Evolutionary conservation across 129 eudicot genomes (phyloP).

Genomic region (Tagetes patula): DNA sequence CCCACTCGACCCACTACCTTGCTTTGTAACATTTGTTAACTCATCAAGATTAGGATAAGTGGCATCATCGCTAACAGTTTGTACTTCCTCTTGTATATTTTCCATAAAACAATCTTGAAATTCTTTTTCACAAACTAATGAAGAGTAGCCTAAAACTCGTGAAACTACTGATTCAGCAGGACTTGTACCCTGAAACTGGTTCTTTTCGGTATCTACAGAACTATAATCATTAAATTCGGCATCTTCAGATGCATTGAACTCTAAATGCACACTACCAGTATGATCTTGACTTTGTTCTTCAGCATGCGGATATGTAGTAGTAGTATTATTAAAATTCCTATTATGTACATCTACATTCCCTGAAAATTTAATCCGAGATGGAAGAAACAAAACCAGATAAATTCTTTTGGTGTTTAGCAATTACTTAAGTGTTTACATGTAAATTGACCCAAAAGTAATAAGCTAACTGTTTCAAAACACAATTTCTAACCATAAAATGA

Average conservation of each 20-base stretch:
- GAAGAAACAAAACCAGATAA: constrained; percentile 13
- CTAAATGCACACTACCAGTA: constrained; percentile 34
- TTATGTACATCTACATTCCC: constrained; percentile 45
- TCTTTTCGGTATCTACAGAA: constrained; percentile 31
- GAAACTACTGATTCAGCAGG: constrained; percentile 46
- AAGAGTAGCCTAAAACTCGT: constrained; percentile 47
- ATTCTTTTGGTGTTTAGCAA: not conserved
- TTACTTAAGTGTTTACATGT: not conserved
- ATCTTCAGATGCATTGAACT: constrained; percentile 42
- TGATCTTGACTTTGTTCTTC: constrained; percentile 33
- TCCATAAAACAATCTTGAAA: constrained; percentile 32
- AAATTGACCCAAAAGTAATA: not conserved
- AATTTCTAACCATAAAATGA: not conserved
- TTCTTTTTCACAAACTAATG: constrained; percentile 46
- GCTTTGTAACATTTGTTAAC: constrained; percentile 42
- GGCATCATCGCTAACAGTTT: constrained; percentile 36
- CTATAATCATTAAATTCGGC: constrained; percentile 19
- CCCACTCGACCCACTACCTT: constrained; percentile 40
- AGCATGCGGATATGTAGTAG: constrained; percentile 27
- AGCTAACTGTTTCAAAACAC: not conserved
- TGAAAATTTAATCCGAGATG: constrained; percentile 26
- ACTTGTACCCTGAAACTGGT: constrained; percentile 38
- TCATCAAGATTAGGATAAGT: constrained; percentile 56
- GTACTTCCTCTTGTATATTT: constrained; percentile 31
- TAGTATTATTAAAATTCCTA: constrained; percentile 37